These are phyloP conservation scores for Biscutella laevigata DNA, from an alignment of 441 rosid genomes.

Conservation along the genomic window DNA sequence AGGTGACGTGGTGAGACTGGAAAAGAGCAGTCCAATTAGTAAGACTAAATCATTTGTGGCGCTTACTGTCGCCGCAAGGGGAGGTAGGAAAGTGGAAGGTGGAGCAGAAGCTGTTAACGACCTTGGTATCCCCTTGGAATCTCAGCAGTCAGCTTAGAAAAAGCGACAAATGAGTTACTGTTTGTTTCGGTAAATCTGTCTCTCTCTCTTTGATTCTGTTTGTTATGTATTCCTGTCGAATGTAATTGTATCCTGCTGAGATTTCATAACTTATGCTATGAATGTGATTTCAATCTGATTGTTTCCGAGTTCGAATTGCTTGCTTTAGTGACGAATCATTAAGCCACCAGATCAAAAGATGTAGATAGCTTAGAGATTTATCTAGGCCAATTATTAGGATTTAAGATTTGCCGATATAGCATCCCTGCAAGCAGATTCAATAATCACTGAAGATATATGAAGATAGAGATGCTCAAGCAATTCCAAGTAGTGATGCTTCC, in stretches of 20 bases:
- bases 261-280: background rate
- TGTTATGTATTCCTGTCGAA: background rate
- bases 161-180: background rate
- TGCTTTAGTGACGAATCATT: too few species aligned
- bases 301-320: background rate
- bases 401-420: too few species aligned
- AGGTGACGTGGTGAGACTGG: conserved; percentile 67
- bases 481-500: too few species aligned
- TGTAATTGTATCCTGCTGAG: background rate
- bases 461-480: too few species aligned
- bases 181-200: conserved; percentile 20
- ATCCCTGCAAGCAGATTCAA: too few species aligned
- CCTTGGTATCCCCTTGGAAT: conserved; percentile 61
- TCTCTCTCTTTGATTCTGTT: conserved; percentile 7
- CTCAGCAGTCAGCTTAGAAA: conserved; percentile 32
- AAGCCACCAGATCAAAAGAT: too few species aligned
- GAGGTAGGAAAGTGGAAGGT: conserved; percentile 18
- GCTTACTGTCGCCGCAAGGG: conserved; percentile 34
- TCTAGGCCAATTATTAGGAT: too few species aligned
- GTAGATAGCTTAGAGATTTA: too few species aligned
- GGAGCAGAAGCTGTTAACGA: conserved; percentile 26
- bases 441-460: too few species aligned
- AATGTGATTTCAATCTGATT: background rate
- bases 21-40: conserved; percentile 65
- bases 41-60: conserved; percentile 67